A percentile compares a stretch with the other conserved stretches of the same genome.
Evolutionary conservation across 208 protist genomes (phyloP).

Genomic region (Trypanosoma scelopori): DNA sequence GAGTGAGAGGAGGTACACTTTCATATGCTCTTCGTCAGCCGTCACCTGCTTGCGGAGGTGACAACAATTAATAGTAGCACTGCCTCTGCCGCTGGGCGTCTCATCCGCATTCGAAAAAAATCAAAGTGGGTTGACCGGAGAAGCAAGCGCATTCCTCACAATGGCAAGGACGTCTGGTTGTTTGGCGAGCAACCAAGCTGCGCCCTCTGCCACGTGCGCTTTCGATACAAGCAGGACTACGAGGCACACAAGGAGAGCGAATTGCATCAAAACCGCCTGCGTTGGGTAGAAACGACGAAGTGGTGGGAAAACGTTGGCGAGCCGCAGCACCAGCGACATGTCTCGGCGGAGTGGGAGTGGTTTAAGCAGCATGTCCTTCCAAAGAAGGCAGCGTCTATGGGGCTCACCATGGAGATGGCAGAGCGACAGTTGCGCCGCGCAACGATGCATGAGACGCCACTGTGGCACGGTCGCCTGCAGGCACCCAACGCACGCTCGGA

Average conservation of each 20-base stretch:
- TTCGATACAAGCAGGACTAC: constrained; percentile 91
- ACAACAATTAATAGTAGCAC: constrained; percentile 77
- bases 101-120: constrained; percentile 90
- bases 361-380: constrained; percentile 73
- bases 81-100: constrained; percentile 68
- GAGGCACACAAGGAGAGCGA: constrained; percentile 90
- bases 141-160: constrained; percentile 80
- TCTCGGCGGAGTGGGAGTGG: constrained; percentile 67
- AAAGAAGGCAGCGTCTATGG: constrained; percentile 53
- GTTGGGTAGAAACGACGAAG: constrained; percentile 85
- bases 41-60: constrained; percentile 51
- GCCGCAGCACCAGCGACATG: constrained; percentile 54
- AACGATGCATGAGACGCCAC: constrained; percentile 60
- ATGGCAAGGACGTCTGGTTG: constrained; percentile 83
- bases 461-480: constrained; percentile 72
- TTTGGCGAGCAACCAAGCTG: constrained; percentile 90
- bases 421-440: constrained; percentile 48
- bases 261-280: constrained; percentile 77
- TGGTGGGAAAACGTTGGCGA: constrained; percentile 83
- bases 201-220: constrained; percentile 85
- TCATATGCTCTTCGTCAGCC: constrained; percentile 42
- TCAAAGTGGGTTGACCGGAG: constrained; percentile 87
- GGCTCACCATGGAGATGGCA: constrained; percentile 57
- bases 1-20: too few relatives aligned
- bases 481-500: constrained; percentile 57